Evolutionary conservation across 352 stramenopile species (phyloP).

Genomic region (Phytophthora colocasiae): DNA sequence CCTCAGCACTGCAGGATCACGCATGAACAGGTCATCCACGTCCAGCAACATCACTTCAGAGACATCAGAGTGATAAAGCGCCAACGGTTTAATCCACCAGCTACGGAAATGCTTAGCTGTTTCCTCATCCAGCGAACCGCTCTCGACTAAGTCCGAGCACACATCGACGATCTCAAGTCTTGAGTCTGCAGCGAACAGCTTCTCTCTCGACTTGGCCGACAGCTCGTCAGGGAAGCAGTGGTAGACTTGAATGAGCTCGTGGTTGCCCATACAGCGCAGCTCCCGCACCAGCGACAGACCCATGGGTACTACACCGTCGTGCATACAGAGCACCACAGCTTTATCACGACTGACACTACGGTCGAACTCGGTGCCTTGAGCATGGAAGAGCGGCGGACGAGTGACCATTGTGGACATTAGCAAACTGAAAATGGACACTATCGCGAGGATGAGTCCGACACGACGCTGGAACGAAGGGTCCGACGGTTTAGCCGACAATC

Average conservation of each 20-base stretch:
- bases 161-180: slow-evolving; percentile 54
- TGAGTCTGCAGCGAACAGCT: slow-evolving; percentile 39
- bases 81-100: slow-evolving; percentile 71
- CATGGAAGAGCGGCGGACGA: slow-evolving; percentile 18
- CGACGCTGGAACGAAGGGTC: slow-evolving; percentile 13
- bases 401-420: slow-evolving; percentile 11
- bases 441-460: slow-evolving; percentile 2
- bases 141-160: slow-evolving; percentile 38
- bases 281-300: slow-evolving; percentile 54
- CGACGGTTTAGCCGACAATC: slow-evolving; percentile 15
- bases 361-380: slow-evolving; percentile 22
- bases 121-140: slow-evolving; percentile 7
- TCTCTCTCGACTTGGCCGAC: slow-evolving; percentile 29
- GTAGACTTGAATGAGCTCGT: slow-evolving; percentile 58
- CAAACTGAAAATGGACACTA: slow-evolving; percentile 6
- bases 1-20: slow-evolving; percentile 47
- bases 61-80: slow-evolving; percentile 54
- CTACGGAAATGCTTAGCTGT: slow-evolving; percentile 45
- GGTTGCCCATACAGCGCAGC: slow-evolving; percentile 53
- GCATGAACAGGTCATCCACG: slow-evolving; percentile 58
- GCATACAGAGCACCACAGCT: slow-evolving; percentile 53
- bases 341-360: slow-evolving; percentile 25
- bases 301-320: slow-evolving; percentile 47
- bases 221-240: slow-evolving; percentile 55
- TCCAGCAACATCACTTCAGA: slow-evolving; percentile 63